Base-by-base conservation (phyloP, 2,329 filamentous ascomycete genomes). In the Talaromyces verruculosus region DNA sequence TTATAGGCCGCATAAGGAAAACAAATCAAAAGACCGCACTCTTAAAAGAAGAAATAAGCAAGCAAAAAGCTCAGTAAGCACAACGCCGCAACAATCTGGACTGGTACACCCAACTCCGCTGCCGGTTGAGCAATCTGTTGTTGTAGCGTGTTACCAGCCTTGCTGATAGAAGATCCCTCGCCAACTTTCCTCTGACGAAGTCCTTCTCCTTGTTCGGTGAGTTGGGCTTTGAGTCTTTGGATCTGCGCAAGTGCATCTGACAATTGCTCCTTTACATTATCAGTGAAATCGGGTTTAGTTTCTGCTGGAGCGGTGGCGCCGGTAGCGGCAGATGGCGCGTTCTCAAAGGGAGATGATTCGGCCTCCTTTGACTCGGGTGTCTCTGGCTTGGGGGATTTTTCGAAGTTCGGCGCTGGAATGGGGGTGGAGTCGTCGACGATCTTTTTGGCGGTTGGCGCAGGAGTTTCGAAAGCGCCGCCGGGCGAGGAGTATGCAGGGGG, bases 31-130 rank as follows among this genome's bases (percentile, higher is more conserved):
- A 33, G 59, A 35, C 4, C 6, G 30, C 19, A 41, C 25, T 39
- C 22, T 84, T 88, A 99, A 80, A 99, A 99, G 84, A 99, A 93
- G 79, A 98, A 87, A 81, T 97, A 99, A 64, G 93, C 95, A 72
- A 98, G 86, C 75, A 99, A 80, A 82, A 99, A 99, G 83, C 92
- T 93, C 69, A 96, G 73, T 73, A 99, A 83, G 77, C 93, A 97
- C 51, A 99, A 82, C 25, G 88, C 83, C 25, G 95, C 94, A 53
- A 91, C 91, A 68, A 94, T 87, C 77, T 94, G 90, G 60, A 99
- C 87, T 0, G 95, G 89, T 3, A 99, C 94, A 25, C 95, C 94
- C 22, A 74, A 64, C 72, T 93, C 88, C 22, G 82, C 78, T 49
- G 66, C 41, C 22, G 81, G 70, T 80, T 88, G 77, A 78, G 86